These are phyloP conservation scores for Lentithecium fluviatile DNA, from an alignment of 495 filamentous ascomycete species.

Conservation along the genomic window DNA sequence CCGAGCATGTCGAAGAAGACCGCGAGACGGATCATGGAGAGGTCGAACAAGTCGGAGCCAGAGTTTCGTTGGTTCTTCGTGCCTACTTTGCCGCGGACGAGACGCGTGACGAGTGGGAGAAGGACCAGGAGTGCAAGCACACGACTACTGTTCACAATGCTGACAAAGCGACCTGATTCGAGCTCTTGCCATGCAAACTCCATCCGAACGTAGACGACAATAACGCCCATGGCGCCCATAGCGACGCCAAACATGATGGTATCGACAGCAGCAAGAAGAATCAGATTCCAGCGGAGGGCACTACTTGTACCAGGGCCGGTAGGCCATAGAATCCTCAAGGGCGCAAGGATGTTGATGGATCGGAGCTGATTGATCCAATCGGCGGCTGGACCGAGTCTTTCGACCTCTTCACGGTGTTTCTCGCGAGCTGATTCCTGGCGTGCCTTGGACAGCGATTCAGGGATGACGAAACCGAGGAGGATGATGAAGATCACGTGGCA, in stretches of 20 bases:
- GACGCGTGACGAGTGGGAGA: slow-evolving; percentile 67
- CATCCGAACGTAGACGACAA: slow-evolving; percentile 75
- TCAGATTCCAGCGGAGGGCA: slow-evolving; percentile 70
- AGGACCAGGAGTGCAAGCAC: slow-evolving; percentile 71
- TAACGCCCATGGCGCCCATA: slow-evolving; percentile 73
- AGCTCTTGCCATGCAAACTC: slow-evolving; percentile 79
- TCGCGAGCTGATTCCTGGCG: slow-evolving; percentile 67
- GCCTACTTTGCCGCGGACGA: slow-evolving; percentile 58
- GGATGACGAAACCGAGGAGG: slow-evolving; percentile 66
- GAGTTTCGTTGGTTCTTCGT: slow-evolving; percentile 46
- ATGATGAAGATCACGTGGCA: slow-evolving; percentile 69
- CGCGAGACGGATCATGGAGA: slow-evolving; percentile 70
- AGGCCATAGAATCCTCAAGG: slow-evolving; percentile 75
- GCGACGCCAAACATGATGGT: slow-evolving; percentile 74
- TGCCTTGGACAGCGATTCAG: slow-evolving; percentile 74
- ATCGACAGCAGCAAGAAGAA: slow-evolving; percentile 77
- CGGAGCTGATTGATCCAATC: slow-evolving; percentile 49
- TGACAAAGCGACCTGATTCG: slow-evolving; percentile 75
- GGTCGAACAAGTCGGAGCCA: slow-evolving; percentile 77
- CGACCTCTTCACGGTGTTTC: slow-evolving; percentile 50
- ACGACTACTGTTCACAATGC: slow-evolving; percentile 68
- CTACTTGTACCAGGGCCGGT: slow-evolving; percentile 60
- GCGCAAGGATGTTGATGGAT: slow-evolving; percentile 62
- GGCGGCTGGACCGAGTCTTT: slow-evolving; percentile 33
- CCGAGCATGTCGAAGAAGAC: slow-evolving; percentile 77